Evolutionary conservation across 257 asterid genomes (phyloP), one percentile per base, ranked within the genome.

Genomic region (Rhazya stricta): DNA sequence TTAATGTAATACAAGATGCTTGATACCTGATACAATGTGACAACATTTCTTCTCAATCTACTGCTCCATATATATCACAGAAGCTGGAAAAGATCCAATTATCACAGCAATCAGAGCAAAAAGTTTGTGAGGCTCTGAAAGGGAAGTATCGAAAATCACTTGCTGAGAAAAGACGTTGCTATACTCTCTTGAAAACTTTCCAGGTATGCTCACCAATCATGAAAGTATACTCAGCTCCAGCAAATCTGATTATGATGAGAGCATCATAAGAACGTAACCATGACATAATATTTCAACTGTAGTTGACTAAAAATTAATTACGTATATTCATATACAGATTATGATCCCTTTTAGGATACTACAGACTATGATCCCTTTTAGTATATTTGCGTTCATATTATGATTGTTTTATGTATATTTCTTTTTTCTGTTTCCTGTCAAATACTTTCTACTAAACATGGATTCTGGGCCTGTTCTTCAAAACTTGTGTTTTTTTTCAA

Each of bases 131-230:
- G 56, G 72, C 81, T 71, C 75, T 84, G 19, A 87, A 87, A 84
- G 92, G 74, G 34, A 84, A 83, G 58, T 84, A 89, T 82, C 85
- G 85, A 70, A 84, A 86, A 71, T 86, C 89, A 27, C 62, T 86
- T 77, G 84, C 91, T 57, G 91, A 86, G 81, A 90, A 88, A 85
- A 89, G 96, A 69, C 87, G 57, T 61, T 74, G 87, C 83, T 81
- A 85, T 37, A 85, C 93, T 74, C 82, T 89, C 67, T 71, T 87
- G 87, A 84, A 89, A 83, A 87, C 77, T 80, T 84, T 92, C 84
- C 89, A 89, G 91, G 97, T 89, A 80, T 61, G 54, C 30, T 16
- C 36, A 46, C 30, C 51, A 23, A 63, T 54, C 73, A 67, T 48
- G 43, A 66, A 66, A 15, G 9, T 3, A 36, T 21, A 18, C 16